Base-by-base conservation (phyloP, 192 early-diverging fungal species). In the Podila epicladia region DNA sequence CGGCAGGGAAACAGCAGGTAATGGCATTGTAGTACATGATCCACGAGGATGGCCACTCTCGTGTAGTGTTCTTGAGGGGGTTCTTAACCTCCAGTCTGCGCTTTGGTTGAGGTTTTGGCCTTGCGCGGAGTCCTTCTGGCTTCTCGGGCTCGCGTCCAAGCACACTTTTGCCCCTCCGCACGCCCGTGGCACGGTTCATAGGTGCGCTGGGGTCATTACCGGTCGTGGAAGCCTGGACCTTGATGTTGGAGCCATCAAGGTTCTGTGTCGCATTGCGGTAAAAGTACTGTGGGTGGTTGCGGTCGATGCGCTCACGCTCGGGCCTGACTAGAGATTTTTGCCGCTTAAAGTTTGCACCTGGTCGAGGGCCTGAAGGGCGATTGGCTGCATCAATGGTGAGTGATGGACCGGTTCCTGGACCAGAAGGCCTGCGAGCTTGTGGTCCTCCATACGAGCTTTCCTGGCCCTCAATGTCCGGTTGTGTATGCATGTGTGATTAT, bases 301-400 rank as follows among this genome's bases (percentile, higher is more conserved):
- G 55, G 37, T 85, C 77, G 20, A 85, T 80, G 59, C 85, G 85
- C 29, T 90, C 90, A 67, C 91, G 82, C 69, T 90, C 92, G 20
- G 93, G 92, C 69, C 91, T 84, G 60, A 92, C 87, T 2, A 94
- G 87, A 58, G 93, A 94, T 68, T 92, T 91, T 80, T 85, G 76
- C 45, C 93, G 80, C 63, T 83, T 85, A 35, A 80, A 78, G 37
- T 65, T 69, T 9, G 58, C 33, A 49, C 65, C 74, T 2, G 70
- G 65, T 35, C 70, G 58, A 26, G 53, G 5, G 17, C 13, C 49
- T 72, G 28, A 53, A n/a, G 13, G 35, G 37, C 20, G 38, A 69
- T 29, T 58, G 59, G 38, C 22, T 29, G 33, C 17, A 20, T 63
- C 62, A 8, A 63, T 63, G 20, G 20, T 63, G 35, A 63, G 62